Conservation (phyloP, 225 moss, liverwort and hornwort species). For the Climacium dendroides region DNA sequence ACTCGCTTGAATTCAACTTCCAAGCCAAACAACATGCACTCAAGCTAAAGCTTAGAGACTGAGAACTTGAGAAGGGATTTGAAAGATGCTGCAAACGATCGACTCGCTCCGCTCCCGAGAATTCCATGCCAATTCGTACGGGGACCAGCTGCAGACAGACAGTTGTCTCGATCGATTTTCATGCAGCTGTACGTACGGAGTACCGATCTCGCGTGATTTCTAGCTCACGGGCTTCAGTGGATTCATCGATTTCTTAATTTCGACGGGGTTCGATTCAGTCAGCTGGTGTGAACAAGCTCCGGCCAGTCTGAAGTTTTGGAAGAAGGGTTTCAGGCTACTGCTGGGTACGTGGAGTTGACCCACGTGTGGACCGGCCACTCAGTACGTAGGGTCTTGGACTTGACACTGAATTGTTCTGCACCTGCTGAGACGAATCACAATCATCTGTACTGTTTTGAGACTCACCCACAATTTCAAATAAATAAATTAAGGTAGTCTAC, state of each 20-base stretch:
- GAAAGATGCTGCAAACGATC: slow-evolving; percentile 5
- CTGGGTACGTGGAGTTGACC: not conserved
- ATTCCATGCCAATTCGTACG: too few relatives aligned
- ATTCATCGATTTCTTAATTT: too few relatives aligned
- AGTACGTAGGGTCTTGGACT: not conserved
- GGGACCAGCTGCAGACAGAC: too few relatives aligned
- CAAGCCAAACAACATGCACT: not conserved
- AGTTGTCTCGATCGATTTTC: not conserved
- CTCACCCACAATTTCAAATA: too few relatives aligned
- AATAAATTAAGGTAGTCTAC: too few relatives aligned
- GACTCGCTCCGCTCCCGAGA: too few relatives aligned
- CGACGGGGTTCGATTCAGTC: too few relatives aligned
- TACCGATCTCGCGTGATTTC: not conserved
- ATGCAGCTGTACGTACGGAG: not conserved
- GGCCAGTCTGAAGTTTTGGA: not conserved
- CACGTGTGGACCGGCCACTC: not conserved
- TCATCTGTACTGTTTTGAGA: not conserved
- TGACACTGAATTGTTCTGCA: not conserved
- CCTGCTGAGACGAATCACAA: not conserved
- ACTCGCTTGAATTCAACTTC: not conserved
- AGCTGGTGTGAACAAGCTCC: not conserved
- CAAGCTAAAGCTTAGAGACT: too few relatives aligned
- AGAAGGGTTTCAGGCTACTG: not conserved
- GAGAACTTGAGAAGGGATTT: not conserved
- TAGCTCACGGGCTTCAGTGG: not conserved